Evolutionary conservation across 2,329 filamentous ascomycete genomes (phyloP).

Genomic region (Fusarium veterinarium): DNA sequence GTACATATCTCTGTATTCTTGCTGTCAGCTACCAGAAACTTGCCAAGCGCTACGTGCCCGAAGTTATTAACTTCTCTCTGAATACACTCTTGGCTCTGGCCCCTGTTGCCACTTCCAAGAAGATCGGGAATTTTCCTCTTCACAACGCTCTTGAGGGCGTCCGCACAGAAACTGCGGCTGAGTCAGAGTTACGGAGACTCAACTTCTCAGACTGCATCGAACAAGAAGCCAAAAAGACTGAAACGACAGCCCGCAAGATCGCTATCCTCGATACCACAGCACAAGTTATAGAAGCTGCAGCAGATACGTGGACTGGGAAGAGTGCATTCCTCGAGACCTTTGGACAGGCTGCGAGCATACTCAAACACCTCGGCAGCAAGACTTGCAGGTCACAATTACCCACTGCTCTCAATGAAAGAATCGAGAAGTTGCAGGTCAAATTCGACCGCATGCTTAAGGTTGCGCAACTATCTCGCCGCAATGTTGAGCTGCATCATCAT

Average conservation of each 20-base stretch:
- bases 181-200: constrained; percentile 62
- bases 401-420: constrained; percentile 52
- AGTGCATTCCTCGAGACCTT: constrained; percentile 85
- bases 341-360: constrained; percentile 67
- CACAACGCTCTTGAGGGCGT: constrained; percentile 65
- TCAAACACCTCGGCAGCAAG: constrained; percentile 71
- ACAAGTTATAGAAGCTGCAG: constrained; percentile 73
- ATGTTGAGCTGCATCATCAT: constrained; percentile 90
- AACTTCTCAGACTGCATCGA: constrained; percentile 68
- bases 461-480: constrained; percentile 75
- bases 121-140: constrained; percentile 69
- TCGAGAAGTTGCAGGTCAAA: constrained; percentile 57
- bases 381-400: constrained; percentile 64
- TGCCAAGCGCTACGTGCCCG: constrained; percentile 89
- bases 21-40: constrained; percentile 84
- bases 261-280: constrained; percentile 72
- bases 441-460: constrained; percentile 67
- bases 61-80: constrained; percentile 83
- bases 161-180: constrained; percentile 60
- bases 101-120: constrained; percentile 61
- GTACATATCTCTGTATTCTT: constrained; percentile 82
- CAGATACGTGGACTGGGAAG: constrained; percentile 79
- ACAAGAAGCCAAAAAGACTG: constrained; percentile 49
- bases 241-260: constrained; percentile 59
- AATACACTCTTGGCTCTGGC: constrained; percentile 78